phyloP scores from a whole-genome alignment of 2,329 filamentous ascomycete genomes.

The Penicillium sp. region DNA sequence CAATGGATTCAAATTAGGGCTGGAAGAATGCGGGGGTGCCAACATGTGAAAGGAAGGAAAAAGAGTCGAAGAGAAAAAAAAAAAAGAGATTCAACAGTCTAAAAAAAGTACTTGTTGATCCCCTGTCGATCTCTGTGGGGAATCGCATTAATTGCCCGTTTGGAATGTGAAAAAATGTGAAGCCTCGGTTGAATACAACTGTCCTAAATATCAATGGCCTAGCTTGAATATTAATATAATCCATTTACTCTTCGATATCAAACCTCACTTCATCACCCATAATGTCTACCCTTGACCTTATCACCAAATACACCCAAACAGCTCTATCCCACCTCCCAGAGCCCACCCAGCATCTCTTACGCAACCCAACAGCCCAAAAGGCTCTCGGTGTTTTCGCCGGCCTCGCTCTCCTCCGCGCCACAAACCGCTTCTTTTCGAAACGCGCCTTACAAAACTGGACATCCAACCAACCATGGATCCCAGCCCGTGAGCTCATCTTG shows the following conservation, averaged over 20 bases:
- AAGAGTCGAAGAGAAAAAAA: no score
- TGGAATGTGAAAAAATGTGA: neutral
- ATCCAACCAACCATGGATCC: constrained; percentile 24
- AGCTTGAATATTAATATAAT: neutral
- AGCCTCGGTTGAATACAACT: neutral
- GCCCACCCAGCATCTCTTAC: constrained; percentile 26
- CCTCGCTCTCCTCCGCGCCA: constrained; percentile 24
- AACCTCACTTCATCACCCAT: constrained; percentile 3
- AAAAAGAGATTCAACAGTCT: no score
- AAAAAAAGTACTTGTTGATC: neutral
- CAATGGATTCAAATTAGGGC: neutral
- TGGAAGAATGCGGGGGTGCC: neutral
- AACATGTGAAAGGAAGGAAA: constrained; percentile 5
- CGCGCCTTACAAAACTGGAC: constrained; percentile 35
- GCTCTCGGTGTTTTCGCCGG: constrained; percentile 23
- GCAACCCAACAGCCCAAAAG: constrained; percentile 31
- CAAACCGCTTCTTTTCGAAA: constrained; percentile 30
- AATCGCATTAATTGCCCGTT: constrained; percentile 11
- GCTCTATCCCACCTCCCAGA: constrained; percentile 28
- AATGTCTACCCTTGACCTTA: constrained; percentile 17
- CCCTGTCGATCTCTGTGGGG: neutral
- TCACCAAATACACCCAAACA: constrained; percentile 26
- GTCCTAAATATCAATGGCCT: neutral
- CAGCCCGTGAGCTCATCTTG: constrained; percentile 33
- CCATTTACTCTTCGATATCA: neutral